Evolutionary conservation across 345 rosid genomes (phyloP).

Genomic region (Euphorbia pulcherrima): DNA sequence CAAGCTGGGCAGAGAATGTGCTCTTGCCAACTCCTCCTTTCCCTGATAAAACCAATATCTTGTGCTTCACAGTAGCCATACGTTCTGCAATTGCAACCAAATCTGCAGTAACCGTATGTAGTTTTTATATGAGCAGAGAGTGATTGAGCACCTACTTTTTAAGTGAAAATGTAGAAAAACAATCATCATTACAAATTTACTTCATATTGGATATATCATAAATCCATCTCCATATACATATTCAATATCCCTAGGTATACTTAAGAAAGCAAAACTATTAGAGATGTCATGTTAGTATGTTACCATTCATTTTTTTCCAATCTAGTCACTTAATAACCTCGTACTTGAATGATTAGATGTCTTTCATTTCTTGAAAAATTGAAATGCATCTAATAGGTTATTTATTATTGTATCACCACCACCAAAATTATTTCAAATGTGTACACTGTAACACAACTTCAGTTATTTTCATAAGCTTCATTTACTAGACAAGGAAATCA

Average conservation of each 20-base stretch:
- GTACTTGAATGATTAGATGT: background rate
- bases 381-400: background rate
- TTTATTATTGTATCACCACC: background rate
- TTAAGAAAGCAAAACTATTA: background rate
- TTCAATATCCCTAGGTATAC: background rate
- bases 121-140: no score
- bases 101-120: slow-evolving; percentile 42
- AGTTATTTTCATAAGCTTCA: background rate
- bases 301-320: background rate
- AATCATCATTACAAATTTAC: background rate
- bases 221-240: background rate
- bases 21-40: slow-evolving; percentile 99
- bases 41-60: slow-evolving; percentile 81
- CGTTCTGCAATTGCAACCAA: slow-evolving; percentile 87
- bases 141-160: background rate
- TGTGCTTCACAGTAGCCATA: slow-evolving; percentile 92
- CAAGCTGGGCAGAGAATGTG: slow-evolving; percentile 87
- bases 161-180: background rate
- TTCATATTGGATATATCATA: background rate
- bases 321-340: background rate
- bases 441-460: background rate
- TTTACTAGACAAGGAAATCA: background rate
- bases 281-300: background rate
- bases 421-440: background rate
- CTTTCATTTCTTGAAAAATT: background rate